Evolutionary conservation across 192 early-diverging fungal genomes (phyloP), one percentile per base, ranked within the genome.

Genomic region (Coemansia sp.): DNA sequence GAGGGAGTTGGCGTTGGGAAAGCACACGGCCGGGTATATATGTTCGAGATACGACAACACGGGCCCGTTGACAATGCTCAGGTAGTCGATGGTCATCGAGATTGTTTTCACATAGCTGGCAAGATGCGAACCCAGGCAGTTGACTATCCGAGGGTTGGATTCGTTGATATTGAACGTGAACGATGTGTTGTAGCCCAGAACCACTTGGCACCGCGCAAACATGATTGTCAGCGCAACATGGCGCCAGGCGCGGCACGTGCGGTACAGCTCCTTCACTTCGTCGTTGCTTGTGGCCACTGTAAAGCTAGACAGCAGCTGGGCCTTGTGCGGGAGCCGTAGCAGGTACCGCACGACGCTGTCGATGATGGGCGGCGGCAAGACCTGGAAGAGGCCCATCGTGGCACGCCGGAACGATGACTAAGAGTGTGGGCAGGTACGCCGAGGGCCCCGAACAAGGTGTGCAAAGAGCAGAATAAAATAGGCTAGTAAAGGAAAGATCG

Each of bases 101-200:
- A 42, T 42, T 25, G 39, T 42, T 42, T 42, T 42, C 2, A 42
- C 39, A 42, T 42, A 42, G 5, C 12, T 20, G n/a, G 39, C 9
- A 12, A 42, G n/a, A 42, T 42, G n/a, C 10, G 39, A 17, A 11
- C 19, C 39, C 22, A 42, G 23, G 39, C 39, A 25, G 39, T 42
- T 42, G 21, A 23, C n/a, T 11, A 42, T 28, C 4, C 13, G 39
- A 9, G 39, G 23, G n/a, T 18, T 28, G 23, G 21, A 25, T 7
- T 42, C 25, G 22, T 42, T 42, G 12, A 42, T 12, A 19, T 26
- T 42, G 39, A 42, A 25, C 5, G 21, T 13, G n/a, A 42, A 42
- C 8, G 39, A 23, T 23, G 26, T 23, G 7, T 2, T 22, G 22
- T 42, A n/a, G 2, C 39, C 39, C 39, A 42, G 23, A n/a, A 42